Evolutionary conservation across 352 stramenopile genomes (phyloP).

Genomic region (Globisporangium nunn): DNA sequence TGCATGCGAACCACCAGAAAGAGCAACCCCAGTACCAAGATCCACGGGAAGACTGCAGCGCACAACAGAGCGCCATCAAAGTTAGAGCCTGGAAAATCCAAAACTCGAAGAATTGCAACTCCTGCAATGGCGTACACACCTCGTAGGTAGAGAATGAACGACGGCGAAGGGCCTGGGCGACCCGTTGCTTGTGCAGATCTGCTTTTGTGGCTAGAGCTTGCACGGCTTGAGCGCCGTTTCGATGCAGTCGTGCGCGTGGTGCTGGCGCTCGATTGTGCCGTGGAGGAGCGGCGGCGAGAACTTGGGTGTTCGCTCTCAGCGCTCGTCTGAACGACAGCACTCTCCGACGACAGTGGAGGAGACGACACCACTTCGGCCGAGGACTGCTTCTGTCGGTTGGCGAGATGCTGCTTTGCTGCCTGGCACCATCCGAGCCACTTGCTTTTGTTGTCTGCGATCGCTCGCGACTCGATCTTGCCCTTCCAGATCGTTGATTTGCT

Average conservation of each 20-base stretch:
- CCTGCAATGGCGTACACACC: slow-evolving; percentile 3
- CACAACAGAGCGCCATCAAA: background rate
- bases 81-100: background rate
- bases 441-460: slow-evolving; percentile 61
- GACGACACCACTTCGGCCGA: background rate
- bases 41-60: slow-evolving; percentile 48
- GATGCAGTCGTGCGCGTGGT: background rate
- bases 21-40: slow-evolving; percentile 54
- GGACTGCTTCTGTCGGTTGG: background rate
- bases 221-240: slow-evolving; percentile 11
- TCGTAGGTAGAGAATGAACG: slow-evolving; percentile 16
- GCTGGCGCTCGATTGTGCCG: background rate
- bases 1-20: slow-evolving; percentile 56
- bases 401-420: slow-evolving; percentile 52
- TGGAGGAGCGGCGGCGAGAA: background rate
- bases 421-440: slow-evolving; percentile 69
- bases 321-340: background rate
- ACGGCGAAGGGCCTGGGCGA: slow-evolving; percentile 4
- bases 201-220: slow-evolving; percentile 4
- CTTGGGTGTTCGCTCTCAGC: background rate
- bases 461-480: slow-evolving; percentile 65
- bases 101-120: background rate
- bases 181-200: background rate
- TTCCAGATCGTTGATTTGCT: slow-evolving; percentile 83
- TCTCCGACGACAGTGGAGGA: slow-evolving; percentile 1